These are phyloP conservation scores for Alternaria consortialis DNA, from an alignment of 2,329 filamentous ascomycete species.

Conservation along the genomic window DNA sequence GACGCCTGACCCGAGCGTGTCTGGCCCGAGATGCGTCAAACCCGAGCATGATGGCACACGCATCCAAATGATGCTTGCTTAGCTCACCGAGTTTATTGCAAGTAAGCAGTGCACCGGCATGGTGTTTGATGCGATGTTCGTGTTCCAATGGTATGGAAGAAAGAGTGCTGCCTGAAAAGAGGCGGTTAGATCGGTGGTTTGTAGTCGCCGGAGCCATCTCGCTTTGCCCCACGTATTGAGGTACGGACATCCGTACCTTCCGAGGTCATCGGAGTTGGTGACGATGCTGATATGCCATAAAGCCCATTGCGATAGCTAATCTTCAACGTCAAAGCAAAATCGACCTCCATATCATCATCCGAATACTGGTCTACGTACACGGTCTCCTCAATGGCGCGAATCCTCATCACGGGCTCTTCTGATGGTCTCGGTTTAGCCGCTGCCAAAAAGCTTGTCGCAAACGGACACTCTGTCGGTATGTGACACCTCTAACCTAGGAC, in stretches of 20 bases:
- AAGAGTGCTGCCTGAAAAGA: background rate
- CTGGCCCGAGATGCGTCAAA: background rate
- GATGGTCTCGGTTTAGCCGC: conserved; percentile 65
- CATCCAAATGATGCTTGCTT: background rate
- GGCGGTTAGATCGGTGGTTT: background rate
- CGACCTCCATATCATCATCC: background rate
- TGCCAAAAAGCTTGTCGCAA: conserved; percentile 59
- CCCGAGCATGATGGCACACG: background rate
- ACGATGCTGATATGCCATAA: background rate
- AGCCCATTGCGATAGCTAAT: background rate
- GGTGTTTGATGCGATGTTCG: background rate
- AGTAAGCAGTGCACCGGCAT: background rate
- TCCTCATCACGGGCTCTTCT: conserved; percentile 66
- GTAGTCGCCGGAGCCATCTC: background rate
- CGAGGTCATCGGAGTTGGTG: background rate
- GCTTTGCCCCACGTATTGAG: background rate
- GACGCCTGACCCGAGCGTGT: background rate
- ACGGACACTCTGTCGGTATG: conserved; percentile 60
- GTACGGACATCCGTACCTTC: background rate
- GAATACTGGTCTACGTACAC: background rate
- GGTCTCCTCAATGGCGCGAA: conserved; percentile 53
- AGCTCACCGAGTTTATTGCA: background rate
- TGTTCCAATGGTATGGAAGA: background rate
- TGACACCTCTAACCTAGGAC: background rate
- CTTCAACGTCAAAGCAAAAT: background rate